phyloP scores from a whole-genome alignment of 495 filamentous ascomycete species.

The Neurospora sp. region DNA sequence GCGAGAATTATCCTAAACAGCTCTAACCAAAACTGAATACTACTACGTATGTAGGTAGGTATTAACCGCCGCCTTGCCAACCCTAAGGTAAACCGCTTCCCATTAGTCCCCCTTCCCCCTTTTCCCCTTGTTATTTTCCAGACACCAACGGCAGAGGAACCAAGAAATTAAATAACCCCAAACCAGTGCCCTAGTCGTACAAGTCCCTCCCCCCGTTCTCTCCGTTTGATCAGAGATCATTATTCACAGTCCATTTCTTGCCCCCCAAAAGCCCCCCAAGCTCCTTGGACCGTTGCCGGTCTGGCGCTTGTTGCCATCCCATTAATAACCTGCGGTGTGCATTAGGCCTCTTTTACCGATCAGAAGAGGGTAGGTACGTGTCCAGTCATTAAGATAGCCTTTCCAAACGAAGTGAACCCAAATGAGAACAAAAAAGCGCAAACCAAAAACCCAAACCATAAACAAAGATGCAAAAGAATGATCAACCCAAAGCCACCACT shows the following conservation, averaged over 20 bases:
- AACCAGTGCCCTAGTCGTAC: neutral
- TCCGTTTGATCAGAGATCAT: neutral
- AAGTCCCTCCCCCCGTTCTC: neutral
- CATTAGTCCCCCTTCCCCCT: neutral
- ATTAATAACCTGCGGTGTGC: neutral
- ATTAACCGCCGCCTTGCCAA: neutral
- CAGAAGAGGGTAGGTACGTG: neutral
- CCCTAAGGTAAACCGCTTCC: neutral
- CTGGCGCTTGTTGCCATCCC: neutral
- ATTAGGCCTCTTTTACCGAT: neutral
- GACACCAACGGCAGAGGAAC: neutral
- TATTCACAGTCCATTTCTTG: neutral
- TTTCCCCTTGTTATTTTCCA: neutral
- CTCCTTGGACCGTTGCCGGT: neutral
- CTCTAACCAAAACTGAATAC: neutral
- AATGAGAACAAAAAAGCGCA: neutral
- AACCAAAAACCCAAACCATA: neutral
- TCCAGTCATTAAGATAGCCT: slow-evolving; percentile 12
- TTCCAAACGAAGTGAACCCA: neutral
- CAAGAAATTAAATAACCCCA: neutral
- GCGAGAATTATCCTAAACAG: neutral
- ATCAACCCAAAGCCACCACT: slow-evolving; percentile 4
- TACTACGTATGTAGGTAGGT: neutral
- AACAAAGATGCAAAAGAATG: neutral
- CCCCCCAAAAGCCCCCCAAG: neutral